These are phyloP conservation scores for Dictyostelium intermedium DNA, from an alignment of 78 protist species.

Conservation along the genomic window DNA sequence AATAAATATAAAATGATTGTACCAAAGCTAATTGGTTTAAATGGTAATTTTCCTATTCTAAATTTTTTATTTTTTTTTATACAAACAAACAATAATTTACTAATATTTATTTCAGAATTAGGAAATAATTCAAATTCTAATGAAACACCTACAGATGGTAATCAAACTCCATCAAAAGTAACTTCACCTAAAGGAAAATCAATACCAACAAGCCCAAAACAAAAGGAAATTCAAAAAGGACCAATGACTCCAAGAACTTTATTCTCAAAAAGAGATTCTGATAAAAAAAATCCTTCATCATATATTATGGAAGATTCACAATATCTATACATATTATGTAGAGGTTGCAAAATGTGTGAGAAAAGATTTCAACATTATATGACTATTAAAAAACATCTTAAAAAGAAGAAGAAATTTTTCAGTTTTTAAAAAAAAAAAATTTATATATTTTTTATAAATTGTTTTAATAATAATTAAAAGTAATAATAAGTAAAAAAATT, in stretches of 20 bases:
- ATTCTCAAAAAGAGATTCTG: neutral
- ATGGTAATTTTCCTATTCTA: neutral
- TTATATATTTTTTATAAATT: too few species aligned
- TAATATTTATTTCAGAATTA: neutral
- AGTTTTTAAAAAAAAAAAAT: neutral
- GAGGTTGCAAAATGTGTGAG: constrained; percentile 1
- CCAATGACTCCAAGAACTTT: constrained; percentile 17
- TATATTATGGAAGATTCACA: neutral
- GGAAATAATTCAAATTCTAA: neutral
- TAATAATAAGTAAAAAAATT: neutral
- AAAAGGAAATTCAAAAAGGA: neutral
- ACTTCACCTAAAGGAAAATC: neutral
- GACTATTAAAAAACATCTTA: neutral
- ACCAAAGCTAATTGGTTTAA: neutral
- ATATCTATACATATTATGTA: neutral
- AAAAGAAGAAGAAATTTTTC: neutral
- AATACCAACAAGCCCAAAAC: neutral
- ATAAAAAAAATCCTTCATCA: neutral
- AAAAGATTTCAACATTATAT: neutral
- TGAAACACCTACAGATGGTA: neutral
- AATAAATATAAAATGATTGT: neutral
- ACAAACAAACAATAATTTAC: neutral
- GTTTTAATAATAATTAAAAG: neutral
- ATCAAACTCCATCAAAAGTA: neutral
- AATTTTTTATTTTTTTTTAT: neutral